Evolutionary conservation across 2,329 filamentous ascomycete genomes (phyloP), one percentile per base, ranked within the genome.

Genomic region (Lasiodiplodia gonubiensis): DNA sequence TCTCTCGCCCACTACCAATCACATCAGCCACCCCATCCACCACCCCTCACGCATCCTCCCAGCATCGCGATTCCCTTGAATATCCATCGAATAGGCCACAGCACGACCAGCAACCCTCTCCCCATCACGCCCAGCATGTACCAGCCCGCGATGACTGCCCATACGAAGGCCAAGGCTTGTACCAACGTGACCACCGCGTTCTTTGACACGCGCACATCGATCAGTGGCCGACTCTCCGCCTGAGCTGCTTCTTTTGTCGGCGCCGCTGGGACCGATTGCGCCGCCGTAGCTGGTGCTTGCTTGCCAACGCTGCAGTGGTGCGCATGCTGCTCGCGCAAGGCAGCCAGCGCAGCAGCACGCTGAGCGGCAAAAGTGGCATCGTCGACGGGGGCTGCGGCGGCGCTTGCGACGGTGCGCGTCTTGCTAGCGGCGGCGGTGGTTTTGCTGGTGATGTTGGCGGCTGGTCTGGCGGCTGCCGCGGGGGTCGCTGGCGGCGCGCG

Each of bases 21-120:
- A 2, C 21, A 11, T 37, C 59, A 64, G 27, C 60, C 16, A 16
- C 30, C 48, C 64, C 64, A 66, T 30, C 64, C 64, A 2, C 52
- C 64, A 1, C 66, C 66, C 49, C 66, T 67, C 11, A 63, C 55
- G 21, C 49, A 54, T 4, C 57, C 59, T 4, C 49, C 57, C 49
- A 64, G 12, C 16, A 30, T 37, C 25, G 59, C 60, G 30, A 68
- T 21, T 3, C 12, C 66, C 25, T 14, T 42, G 6, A 55, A 64
- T 1, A 68, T 8, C 49, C 30, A 23, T 23, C 59, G 7, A 4
- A 68, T 4, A 33, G 66, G 66, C 66, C 48, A 53, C 12, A 64
- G 10, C 42, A 59, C 25, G 12, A 42, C 52, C 39, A 53, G 51
- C 52, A 64, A 18, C 51, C 59, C 66, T 10, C n/a, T 30, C 16